Percentiles rank a stretch among this genome's conserved stretches.
phyloP scores from a whole-genome alignment of 1,284 basidiomycete species.

The Pyrrhoderma noxium region DNA sequence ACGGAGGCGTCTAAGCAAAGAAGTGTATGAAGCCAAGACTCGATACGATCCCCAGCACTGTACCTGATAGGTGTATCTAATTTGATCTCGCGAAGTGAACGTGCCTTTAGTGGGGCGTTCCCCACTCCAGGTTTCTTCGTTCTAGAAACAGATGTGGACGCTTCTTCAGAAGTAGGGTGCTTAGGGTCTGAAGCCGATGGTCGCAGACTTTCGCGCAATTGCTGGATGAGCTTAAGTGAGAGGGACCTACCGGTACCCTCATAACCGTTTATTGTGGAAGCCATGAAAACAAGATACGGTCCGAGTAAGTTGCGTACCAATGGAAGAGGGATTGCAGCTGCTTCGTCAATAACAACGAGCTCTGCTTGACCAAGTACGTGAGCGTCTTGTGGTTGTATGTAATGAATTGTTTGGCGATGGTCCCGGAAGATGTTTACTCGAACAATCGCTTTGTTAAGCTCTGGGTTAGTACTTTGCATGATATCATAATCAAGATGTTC shows the following conservation, averaged over 20 bases:
- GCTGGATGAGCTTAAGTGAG: conserved; percentile 96
- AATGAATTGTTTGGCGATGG: conserved; percentile 94
- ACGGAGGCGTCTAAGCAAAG: conserved; percentile 93
- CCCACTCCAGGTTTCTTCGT: conserved; percentile 41
- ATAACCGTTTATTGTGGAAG: conserved; percentile 98
- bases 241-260: conserved; percentile 98
- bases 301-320: conserved; percentile 93
- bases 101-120: conserved; percentile 57
- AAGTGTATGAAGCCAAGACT: conserved; percentile 90
- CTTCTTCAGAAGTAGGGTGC: conserved; percentile 37
- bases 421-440: conserved; percentile 92
- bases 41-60: conserved; percentile 79
- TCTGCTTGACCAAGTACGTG: conserved; percentile 98
- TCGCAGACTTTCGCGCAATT: conserved; percentile 84
- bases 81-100: conserved; percentile 89
- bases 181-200: conserved; percentile 41
- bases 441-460: conserved; percentile 94
- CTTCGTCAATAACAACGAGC: conserved; percentile 96
- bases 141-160: conserved; percentile 33
- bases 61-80: conserved; percentile 96
- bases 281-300: conserved; percentile 97
- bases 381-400: conserved; percentile 96
- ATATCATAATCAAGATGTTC: conserved; percentile 98
- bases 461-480: conserved; percentile 87
- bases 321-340: conserved; percentile 94